Evolutionary conservation across 208 protist genomes (phyloP), one percentile per base, ranked within the genome.

Genomic region (Wallacemonas sp.): DNA sequence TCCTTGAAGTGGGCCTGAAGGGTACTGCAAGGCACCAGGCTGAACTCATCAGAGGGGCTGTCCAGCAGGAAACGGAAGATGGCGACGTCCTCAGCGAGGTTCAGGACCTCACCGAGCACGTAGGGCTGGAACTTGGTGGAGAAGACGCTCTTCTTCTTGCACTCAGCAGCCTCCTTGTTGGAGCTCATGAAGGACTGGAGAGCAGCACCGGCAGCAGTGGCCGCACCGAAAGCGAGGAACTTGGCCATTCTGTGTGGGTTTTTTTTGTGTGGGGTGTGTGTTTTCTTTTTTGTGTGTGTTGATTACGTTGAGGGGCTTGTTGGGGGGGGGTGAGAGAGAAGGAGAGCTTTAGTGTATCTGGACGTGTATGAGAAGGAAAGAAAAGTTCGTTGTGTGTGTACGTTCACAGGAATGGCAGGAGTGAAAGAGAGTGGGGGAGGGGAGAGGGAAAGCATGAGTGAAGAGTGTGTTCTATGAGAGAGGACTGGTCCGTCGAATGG

Each of bases 51-150:
- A 24, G 83, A 77, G 39, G 80, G 71, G 46, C 83, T 66, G 38
- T 88, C 78, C 30, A 96, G 76, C 23, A 93, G 65, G 52, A 96
- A 96, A 55, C 88, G 86, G 68, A 96, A 96, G 27, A 94, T 77
- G 41, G 87, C 87, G 16, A 88, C 87, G 64, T 97, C 90, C 74
- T 93, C 81, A 8, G 88, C 87, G 0, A 97, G 61, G 68, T 92
- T 90, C 17, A 93, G 70, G 23, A 95, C 85, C 69, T 97, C 92
- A 49, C 87, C 88, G 9, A 97, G 80, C 39, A 86, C 76, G 61
- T 89, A 96, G 1, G 78, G 83, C 65, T 86, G 80, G 56, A 92
- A 94, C 68, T 92, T 90, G 56, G 55, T 72, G 12, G 78, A 74
- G 71, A 92, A 88, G 23, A 77, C 76, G 17, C 74, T 63, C 1